Base-by-base conservation (phyloP, 257 asterid species). In the Scutellaria barbata region DNA sequence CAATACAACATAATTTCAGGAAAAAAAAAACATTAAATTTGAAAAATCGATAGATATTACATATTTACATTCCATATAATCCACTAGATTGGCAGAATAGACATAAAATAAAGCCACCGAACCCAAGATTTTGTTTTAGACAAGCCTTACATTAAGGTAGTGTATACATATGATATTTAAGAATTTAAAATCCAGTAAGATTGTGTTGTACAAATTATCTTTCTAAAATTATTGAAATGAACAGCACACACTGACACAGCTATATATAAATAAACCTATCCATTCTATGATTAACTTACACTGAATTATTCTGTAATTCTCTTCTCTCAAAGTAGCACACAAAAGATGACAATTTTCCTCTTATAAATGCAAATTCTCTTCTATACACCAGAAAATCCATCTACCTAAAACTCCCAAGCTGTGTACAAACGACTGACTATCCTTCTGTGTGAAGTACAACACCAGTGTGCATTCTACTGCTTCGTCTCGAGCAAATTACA, bases 361-460 rank as follows among this genome's bases (percentile, higher is more conserved):
- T 40, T 47, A 39, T 17, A 13, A 8, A 68, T 58, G 39, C 47
- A 43, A 18, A 5, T 50, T 61, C 52, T 53, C 69, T 69, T 66
- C 74, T 80, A 72, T 68, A 72, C 75, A 79, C 76, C 71, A 70
- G 33, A 46, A 67, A 71, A 33, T 56, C 73, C 39, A 60, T 42
- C 71, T 46, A 62, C 67, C 62, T 65, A 40, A 41, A n/a, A 40
- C 65, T 33, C 76, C 66, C 78, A 48, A 61, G 40, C 74, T 61
- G 68, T 50, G 77, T 52, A 69, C 79, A 73, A 41, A 50, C 58
- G 66, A 81, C 68, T 69, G 73, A 52, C 42, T 55, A 17, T 41
- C 72, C 74, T 55, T 56, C 61, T 53, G 58, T 74, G 37, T 20
- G 39, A 56, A 46, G 60, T 75, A 78, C 80, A 78, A 79, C 77